phyloP scores from a whole-genome alignment of 1,284 basidiomycete species.

The Austroboletus niveus region DNA sequence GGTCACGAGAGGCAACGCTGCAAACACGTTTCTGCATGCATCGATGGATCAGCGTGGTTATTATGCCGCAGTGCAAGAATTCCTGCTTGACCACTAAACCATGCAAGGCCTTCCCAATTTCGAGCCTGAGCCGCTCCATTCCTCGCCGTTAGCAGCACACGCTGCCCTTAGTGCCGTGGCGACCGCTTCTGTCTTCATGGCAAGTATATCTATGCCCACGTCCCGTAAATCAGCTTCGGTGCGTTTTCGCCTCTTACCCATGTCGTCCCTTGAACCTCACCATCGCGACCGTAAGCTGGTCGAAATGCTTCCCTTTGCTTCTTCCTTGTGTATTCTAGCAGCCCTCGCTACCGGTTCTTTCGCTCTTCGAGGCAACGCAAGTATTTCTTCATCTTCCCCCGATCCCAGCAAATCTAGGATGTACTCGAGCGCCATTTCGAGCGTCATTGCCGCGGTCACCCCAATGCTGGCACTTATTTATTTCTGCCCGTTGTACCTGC shows the following conservation, averaged over 20 bases:
- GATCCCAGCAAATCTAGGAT: slow-evolving; percentile 32
- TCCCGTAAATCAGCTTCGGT: slow-evolving; percentile 32
- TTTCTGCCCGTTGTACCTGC: slow-evolving; percentile 46
- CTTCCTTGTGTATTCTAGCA: slow-evolving; percentile 33
- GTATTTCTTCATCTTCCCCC: slow-evolving; percentile 10
- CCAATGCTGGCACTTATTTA: slow-evolving; percentile 49
- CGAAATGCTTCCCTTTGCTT: slow-evolving; percentile 37
- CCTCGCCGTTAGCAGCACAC: slow-evolving; percentile 30
- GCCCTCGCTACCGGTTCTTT: slow-evolving; percentile 34
- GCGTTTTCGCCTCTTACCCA: slow-evolving; percentile 16
- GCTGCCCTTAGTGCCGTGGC: slow-evolving; percentile 29
- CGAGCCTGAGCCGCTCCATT: slow-evolving; percentile 27
- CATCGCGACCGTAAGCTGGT: slow-evolving; percentile 29
- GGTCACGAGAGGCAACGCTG: slow-evolving; percentile 28
- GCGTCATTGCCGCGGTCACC: slow-evolving; percentile 45
- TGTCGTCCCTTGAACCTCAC: slow-evolving; percentile 17
- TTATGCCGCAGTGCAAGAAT: slow-evolving; percentile 10
- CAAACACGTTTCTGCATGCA: slow-evolving; percentile 32
- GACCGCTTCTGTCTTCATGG: slow-evolving; percentile 32
- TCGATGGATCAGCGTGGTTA: slow-evolving; percentile 23
- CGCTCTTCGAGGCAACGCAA: slow-evolving; percentile 24
- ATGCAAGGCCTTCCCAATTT: slow-evolving; percentile 34
- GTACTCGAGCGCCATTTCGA: slow-evolving; percentile 39
- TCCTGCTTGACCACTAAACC: slow-evolving; percentile 26
- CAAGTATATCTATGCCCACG: slow-evolving; percentile 29